Evolutionary conservation across 768 basidiomycete genomes (phyloP).

Genomic region (Collybia sp.): DNA sequence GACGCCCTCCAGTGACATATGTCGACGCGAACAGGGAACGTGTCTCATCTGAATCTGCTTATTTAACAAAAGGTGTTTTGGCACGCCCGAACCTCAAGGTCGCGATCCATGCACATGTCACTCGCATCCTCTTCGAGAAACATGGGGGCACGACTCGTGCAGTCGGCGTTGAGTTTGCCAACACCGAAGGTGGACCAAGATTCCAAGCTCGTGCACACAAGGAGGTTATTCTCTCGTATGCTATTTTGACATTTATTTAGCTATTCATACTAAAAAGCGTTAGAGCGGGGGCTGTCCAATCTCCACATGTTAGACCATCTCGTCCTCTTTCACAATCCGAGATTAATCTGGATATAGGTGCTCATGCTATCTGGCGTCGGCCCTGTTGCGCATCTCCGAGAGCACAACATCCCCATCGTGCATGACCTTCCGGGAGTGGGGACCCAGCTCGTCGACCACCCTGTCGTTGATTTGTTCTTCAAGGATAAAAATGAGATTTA

Average conservation of each 20-base stretch:
- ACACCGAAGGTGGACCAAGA: constrained; percentile 21
- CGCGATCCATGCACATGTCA: constrained; percentile 45
- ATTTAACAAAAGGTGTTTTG: constrained; percentile 56
- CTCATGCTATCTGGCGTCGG: constrained; percentile 80
- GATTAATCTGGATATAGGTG: constrained; percentile 29
- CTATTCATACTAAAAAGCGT: neutral
- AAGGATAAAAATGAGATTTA: no score
- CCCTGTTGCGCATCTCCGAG: constrained; percentile 51
- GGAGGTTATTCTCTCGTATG: constrained; percentile 57
- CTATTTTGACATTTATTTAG: constrained; percentile 3
- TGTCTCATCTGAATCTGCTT: constrained; percentile 57
- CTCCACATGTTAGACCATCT: constrained; percentile 41
- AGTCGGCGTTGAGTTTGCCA: constrained; percentile 52
- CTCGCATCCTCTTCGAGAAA: constrained; percentile 44
- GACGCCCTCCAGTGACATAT: constrained; percentile 50
- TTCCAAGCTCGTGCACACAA: constrained; percentile 43
- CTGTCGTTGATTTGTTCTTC: constrained; percentile 38
- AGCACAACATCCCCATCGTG: constrained; percentile 49
- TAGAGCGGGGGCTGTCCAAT: constrained; percentile 61
- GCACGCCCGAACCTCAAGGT: constrained; percentile 58
- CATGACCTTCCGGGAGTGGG: constrained; percentile 74
- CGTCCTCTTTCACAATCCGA: no score
- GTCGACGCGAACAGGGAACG: constrained; percentile 45
- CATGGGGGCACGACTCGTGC: constrained; percentile 32
- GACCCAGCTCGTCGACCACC: constrained; percentile 70